A percentile compares a stretch with the other conserved stretches of the same genome.
phyloP scores from a whole-genome alignment of 371 early-diverging fungal genomes.

The Actinomortierella ambigua region DNA sequence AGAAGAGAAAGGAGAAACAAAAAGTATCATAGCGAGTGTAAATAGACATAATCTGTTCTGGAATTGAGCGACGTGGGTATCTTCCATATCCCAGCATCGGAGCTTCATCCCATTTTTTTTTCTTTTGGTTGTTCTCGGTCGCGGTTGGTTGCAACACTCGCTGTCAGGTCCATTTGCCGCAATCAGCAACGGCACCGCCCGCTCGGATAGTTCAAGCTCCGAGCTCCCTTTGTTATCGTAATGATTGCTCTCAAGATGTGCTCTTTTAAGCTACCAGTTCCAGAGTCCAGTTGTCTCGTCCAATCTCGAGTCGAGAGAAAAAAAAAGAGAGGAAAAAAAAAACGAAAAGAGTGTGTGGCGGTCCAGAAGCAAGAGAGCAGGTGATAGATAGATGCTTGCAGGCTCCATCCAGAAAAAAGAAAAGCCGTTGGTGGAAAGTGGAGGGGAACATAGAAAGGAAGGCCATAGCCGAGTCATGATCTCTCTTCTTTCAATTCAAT shows the following conservation, averaged over 20 bases:
- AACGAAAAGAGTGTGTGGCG: not conserved
- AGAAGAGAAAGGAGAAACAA: constrained; percentile 8
- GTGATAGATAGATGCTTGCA: no score
- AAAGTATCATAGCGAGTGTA: constrained; percentile 3
- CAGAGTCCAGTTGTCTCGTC: not conserved
- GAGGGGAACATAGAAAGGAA: no score
- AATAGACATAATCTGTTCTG: no score
- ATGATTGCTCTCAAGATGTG: not conserved
- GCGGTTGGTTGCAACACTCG: constrained; percentile 8
- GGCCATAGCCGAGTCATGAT: no score
- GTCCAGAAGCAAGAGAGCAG: not conserved
- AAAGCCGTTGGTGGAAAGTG: no score
- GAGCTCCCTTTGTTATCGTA: not conserved
- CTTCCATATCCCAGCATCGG: no score
- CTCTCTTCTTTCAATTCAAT: no score
- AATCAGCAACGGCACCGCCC: not conserved
- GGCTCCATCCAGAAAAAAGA: no score
- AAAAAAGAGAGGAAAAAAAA: constrained; percentile 3
- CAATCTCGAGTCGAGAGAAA: not conserved
- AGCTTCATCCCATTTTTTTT: no score
- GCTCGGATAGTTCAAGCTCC: not conserved
- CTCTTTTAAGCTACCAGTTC: not conserved
- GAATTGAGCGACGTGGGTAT: no score
- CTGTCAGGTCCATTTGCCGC: constrained; percentile 1
- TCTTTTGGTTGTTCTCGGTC: constrained; percentile 2